phyloP scores from a whole-genome alignment of 2,329 filamentous ascomycete genomes.

The Xylariales sp. region DNA sequence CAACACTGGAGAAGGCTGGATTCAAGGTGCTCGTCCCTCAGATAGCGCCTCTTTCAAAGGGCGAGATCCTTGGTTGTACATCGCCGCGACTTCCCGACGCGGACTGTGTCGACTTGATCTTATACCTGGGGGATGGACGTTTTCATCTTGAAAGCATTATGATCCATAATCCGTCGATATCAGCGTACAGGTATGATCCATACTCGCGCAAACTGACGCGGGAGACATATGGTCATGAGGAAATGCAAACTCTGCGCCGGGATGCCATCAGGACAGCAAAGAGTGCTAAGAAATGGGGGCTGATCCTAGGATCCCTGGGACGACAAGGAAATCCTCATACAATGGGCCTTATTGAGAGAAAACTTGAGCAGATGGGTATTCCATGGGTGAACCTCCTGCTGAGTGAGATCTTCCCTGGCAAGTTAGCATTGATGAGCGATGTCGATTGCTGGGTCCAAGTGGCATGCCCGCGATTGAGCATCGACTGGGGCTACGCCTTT shows the following conservation, averaged over 20 bases:
- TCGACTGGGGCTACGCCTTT: conserved; percentile 99
- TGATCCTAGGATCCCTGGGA: conserved; percentile 88
- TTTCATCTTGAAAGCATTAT: conserved; percentile 91
- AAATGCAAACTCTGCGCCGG: conserved; percentile 78
- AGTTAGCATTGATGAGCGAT: conserved; percentile 87
- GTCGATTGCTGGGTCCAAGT: conserved; percentile 99
- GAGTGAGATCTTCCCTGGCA: conserved; percentile 94
- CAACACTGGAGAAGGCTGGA: conserved; percentile 74
- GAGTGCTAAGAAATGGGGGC: conserved; percentile 81
- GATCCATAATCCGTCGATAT: conserved; percentile 91
- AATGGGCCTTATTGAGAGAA: conserved; percentile 77
- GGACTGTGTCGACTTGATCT: conserved; percentile 54
- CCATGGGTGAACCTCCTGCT: conserved; percentile 82
- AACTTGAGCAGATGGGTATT: conserved; percentile 66
- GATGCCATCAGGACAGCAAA: conserved; percentile 73
- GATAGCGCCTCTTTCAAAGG: conserved; percentile 86
- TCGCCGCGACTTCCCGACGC: conserved; percentile 65
- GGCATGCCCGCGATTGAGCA: conserved; percentile 91
- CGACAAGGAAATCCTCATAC: conserved; percentile 95
- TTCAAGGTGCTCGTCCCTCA: conserved; percentile 86
- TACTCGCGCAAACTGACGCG: conserved; percentile 89
- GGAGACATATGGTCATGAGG: conserved; percentile 86
- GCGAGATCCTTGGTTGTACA: conserved; percentile 96
- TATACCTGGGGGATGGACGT: conserved; percentile 32
- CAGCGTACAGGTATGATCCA: conserved; percentile 94